phyloP scores from a whole-genome alignment of 2,329 filamentous ascomycete species.

The Fusarium transvaalense region DNA sequence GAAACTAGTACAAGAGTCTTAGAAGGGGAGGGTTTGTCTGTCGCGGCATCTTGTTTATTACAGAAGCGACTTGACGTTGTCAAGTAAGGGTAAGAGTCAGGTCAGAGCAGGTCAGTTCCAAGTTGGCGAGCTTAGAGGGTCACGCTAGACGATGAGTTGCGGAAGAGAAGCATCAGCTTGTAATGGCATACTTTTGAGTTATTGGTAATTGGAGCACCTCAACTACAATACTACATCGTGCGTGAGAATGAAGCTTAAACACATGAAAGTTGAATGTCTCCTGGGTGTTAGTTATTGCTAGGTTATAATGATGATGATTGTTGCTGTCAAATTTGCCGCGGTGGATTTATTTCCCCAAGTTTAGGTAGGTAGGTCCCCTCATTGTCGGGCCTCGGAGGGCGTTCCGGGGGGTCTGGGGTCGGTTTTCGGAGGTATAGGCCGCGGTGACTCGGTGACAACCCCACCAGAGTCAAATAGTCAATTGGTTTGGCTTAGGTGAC shows the following conservation, averaged over 20 bases:
- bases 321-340: conserved; percentile 19
- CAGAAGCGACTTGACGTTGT: conserved; percentile 41
- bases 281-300: background rate
- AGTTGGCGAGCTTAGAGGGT: conserved; percentile 40
- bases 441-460: conserved; percentile 37
- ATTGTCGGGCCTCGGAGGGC: conserved; percentile 37
- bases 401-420: conserved; percentile 41
- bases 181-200: conserved; percentile 51
- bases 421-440: conserved; percentile 39
- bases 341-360: conserved; percentile 12
- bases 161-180: conserved; percentile 46
- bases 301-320: background rate
- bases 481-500: conserved; percentile 26
- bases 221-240: conserved; percentile 38
- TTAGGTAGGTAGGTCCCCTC: background rate
- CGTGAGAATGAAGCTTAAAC: conserved; percentile 34
- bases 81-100: conserved; percentile 14
- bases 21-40: conserved; percentile 18
- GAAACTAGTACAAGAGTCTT: conserved; percentile 17
- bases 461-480: conserved; percentile 32
- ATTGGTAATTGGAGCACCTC: conserved; percentile 37
- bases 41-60: conserved; percentile 42
- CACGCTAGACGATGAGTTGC: conserved; percentile 47
- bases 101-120: conserved; percentile 21
- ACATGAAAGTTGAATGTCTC: background rate